Percentiles rank a stretch among this genome's conserved stretches.
phyloP scores from a whole-genome alignment of 2,329 filamentous ascomycete genomes.

The Neocucurbitaria cava region DNA sequence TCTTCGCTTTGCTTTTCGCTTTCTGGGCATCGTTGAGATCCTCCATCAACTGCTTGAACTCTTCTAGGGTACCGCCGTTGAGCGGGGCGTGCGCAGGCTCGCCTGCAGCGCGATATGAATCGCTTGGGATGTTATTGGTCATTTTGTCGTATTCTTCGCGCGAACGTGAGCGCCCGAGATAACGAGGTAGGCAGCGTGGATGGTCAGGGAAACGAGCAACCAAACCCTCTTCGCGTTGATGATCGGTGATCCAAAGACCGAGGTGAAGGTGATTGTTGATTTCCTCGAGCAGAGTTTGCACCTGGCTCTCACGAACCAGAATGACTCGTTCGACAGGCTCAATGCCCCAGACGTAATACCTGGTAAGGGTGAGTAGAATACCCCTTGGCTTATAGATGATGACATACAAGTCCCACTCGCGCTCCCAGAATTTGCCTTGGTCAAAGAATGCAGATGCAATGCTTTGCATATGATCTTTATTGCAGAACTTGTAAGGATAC shows the following conservation, averaged over 20 bases:
- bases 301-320: constrained; percentile 72
- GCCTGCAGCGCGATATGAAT: constrained; percentile 15
- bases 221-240: constrained; percentile 62
- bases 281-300: constrained; percentile 67
- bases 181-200: constrained; percentile 70
- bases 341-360: constrained; percentile 69
- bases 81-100: constrained; percentile 32
- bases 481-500: constrained; percentile 68
- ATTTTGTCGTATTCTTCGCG: constrained; percentile 54
- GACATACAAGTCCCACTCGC: constrained; percentile 79
- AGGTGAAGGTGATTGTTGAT: constrained; percentile 67
- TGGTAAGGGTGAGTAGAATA: constrained; percentile 39
- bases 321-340: constrained; percentile 62
- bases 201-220: constrained; percentile 67
- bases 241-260: constrained; percentile 64
- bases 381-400: constrained; percentile 26
- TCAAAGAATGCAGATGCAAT: constrained; percentile 64
- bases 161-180: constrained; percentile 65
- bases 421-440: constrained; percentile 62
- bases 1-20: constrained; percentile 56
- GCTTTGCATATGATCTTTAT: constrained; percentile 56
- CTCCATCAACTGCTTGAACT: constrained; percentile 64
- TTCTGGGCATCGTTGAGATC: constrained; percentile 59
- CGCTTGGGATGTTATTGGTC: constrained; percentile 26
- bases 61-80: constrained; percentile 50